These are phyloP conservation scores for Clonostachys rhizophaga DNA, from an alignment of 2,329 filamentous ascomycete genomes.

Conservation along the genomic window DNA sequence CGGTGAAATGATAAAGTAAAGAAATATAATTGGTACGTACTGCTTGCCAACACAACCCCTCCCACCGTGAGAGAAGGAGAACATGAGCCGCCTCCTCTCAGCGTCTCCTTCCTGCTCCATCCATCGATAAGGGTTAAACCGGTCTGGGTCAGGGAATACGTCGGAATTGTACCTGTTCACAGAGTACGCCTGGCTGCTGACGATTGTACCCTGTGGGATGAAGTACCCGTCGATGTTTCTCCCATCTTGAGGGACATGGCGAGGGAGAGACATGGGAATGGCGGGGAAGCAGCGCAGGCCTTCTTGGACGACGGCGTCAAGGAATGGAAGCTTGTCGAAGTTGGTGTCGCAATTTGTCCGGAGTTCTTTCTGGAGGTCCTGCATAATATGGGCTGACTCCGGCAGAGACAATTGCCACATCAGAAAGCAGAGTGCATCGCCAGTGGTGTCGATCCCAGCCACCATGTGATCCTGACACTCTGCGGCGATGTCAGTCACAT, in stretches of 20 bases:
- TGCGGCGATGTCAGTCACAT: conserved; percentile 42
- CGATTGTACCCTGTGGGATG: conserved; percentile 48
- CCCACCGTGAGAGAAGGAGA: conserved; percentile 62
- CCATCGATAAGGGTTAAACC: conserved; percentile 81
- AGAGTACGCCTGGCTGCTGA: conserved; percentile 58
- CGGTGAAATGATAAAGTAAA: not conserved
- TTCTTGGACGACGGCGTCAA: conserved; percentile 6
- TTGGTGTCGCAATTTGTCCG: not conserved
- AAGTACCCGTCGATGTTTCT: conserved; percentile 50
- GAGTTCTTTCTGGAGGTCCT: conserved; percentile 35
- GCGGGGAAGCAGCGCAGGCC: conserved; percentile 46
- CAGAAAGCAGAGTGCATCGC: conserved; percentile 44
- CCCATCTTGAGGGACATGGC: conserved; percentile 50
- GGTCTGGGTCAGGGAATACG: conserved; percentile 75
- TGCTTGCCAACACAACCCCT: conserved; percentile 63
- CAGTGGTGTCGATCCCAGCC: conserved; percentile 47
- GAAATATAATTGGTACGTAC: conserved; percentile 35
- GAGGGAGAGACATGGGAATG: conserved; percentile 63
- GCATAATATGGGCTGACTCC: conserved; percentile 15
- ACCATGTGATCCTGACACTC: conserved; percentile 48
- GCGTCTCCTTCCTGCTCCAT: conserved; percentile 68
- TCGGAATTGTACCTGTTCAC: conserved; percentile 54
- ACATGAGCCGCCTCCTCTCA: conserved; percentile 59
- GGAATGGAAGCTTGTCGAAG: conserved; percentile 29
- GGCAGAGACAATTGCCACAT: conserved; percentile 43